Evolutionary conservation across 257 asterid species (phyloP).

Genomic region (Agastache rugosa): DNA sequence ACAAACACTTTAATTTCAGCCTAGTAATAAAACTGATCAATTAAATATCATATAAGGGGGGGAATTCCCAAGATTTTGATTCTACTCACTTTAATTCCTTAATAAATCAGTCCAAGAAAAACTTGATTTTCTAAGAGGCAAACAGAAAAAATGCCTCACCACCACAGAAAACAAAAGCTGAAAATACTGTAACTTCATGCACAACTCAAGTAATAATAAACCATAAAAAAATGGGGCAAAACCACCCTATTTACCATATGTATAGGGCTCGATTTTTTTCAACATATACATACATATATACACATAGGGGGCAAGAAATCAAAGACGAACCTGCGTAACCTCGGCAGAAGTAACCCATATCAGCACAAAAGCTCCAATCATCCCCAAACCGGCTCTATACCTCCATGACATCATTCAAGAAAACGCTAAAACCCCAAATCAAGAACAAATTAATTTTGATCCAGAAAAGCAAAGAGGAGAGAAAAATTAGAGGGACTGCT

Average conservation of each 20-base stretch:
- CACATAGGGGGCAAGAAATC: neutral
- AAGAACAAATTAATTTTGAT: neutral
- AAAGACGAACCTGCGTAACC: constrained; percentile 74
- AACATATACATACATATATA: neutral
- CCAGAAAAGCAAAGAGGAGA: neutral
- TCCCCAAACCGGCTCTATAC: constrained; percentile 68
- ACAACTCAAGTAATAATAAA: neutral
- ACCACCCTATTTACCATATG: neutral
- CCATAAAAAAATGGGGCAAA: neutral
- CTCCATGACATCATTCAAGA: constrained; percentile 65
- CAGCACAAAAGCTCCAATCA: constrained; percentile 78
- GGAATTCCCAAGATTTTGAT: neutral
- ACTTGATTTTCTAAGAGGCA: neutral
- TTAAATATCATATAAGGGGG: neutral
- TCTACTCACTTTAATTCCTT: neutral
- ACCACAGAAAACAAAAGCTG: neutral
- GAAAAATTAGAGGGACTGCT: constrained; percentile 14
- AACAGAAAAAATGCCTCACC: neutral
- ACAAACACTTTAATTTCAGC: neutral
- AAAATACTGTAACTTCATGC: constrained; percentile 14
- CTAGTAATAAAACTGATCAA: constrained; percentile 15
- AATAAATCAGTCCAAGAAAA: neutral
- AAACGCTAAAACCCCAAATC: constrained; percentile 12
- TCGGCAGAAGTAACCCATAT: constrained; percentile 92
- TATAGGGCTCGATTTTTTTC: neutral